Evolutionary conservation across 306 rosid species (phyloP), one percentile per base, ranked within the genome.

Genomic region (Cicer pinnatifidum): DNA sequence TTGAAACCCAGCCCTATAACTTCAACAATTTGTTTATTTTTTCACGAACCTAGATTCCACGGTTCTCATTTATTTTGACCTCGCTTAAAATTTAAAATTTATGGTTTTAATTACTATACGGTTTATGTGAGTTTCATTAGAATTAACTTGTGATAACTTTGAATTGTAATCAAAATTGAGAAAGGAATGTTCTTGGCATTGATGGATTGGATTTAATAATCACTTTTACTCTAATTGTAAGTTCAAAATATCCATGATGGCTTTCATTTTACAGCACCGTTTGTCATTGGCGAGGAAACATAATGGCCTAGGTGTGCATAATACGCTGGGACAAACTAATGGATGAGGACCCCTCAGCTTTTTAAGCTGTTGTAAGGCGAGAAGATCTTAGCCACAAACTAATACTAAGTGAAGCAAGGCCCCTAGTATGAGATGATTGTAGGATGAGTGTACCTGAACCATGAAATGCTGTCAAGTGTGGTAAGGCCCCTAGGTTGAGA

Each of bases 131-230:
- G 60, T 53, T 51, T 53, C 60, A 17, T 17, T 53, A 19, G 60
- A 17, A 59, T 11, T 33, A 33, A 59, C 66, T 59, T 6, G 44
- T 2, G 43, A 59, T 59, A 33, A 10, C 9, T 11, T 59, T 35
- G 66, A 59, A 59, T 59, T 59, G 66, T 59, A 59, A 28, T 59
- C 43, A 28, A 33, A 59, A 28, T 59, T 35, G 11, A 59, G 66
- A 33, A 59, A 59, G 45, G 45, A 59, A 28, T 59, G 41, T 3
- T 59, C 9, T 59, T 35, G 66, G 66, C 66, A 59, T 67, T 67
- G 16, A 17, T 41, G 37, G 37, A 41, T 41, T 41, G 17, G n/a
- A 65, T 44, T 39, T 62, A 16, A 8, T 17, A 3, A 38, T 65
- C 56, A 6, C 6, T 44, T 23, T 67, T 12, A 12, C 58, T 46